These are phyloP conservation scores for Leptographium wingfieldii DNA, from an alignment of 2,329 filamentous ascomycete species.

Conservation along the genomic window DNA sequence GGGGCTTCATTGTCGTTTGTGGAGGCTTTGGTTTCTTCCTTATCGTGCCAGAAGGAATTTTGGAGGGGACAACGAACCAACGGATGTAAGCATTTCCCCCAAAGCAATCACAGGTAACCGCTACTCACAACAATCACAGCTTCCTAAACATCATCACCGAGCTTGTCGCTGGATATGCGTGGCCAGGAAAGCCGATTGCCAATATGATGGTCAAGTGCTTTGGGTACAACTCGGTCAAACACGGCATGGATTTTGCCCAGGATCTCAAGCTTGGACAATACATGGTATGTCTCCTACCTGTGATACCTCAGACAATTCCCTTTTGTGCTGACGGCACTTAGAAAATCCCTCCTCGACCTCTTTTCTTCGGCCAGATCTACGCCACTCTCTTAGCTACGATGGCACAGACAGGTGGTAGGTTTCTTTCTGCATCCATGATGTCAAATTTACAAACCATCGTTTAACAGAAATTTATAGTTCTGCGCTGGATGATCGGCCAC, in stretches of 20 bases:
- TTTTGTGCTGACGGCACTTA: constrained; percentile 8
- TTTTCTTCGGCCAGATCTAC: constrained; percentile 45
- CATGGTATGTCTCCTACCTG: neutral
- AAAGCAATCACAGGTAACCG: neutral
- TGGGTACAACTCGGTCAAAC: constrained; percentile 27
- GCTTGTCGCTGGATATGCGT: constrained; percentile 29
- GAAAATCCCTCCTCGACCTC: constrained; percentile 43
- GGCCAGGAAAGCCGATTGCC: constrained; percentile 30
- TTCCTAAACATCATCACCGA: constrained; percentile 33
- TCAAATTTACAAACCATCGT: neutral
- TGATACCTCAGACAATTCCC: neutral
- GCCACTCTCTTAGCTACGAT: constrained; percentile 42
- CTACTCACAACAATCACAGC: constrained; percentile 13
- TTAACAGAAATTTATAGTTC: constrained; percentile 12
- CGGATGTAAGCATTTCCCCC: neutral
- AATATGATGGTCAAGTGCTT: constrained; percentile 34
- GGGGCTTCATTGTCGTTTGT: constrained; percentile 24
- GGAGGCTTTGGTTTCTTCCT: constrained; percentile 30
- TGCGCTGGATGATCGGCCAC: constrained; percentile 35
- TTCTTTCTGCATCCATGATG: neutral
- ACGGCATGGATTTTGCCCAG: constrained; percentile 35
- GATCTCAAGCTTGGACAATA: constrained; percentile 15
- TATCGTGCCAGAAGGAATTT: constrained; percentile 30
- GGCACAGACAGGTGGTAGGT: constrained; percentile 6
- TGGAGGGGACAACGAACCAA: constrained; percentile 28